A percentile compares a stretch with the other conserved stretches of the same genome.
These are phyloP conservation scores for Ampelocalamus luodianensis DNA, from an alignment of 176 grass and related monocot species.

Conservation along the genomic window DNA sequence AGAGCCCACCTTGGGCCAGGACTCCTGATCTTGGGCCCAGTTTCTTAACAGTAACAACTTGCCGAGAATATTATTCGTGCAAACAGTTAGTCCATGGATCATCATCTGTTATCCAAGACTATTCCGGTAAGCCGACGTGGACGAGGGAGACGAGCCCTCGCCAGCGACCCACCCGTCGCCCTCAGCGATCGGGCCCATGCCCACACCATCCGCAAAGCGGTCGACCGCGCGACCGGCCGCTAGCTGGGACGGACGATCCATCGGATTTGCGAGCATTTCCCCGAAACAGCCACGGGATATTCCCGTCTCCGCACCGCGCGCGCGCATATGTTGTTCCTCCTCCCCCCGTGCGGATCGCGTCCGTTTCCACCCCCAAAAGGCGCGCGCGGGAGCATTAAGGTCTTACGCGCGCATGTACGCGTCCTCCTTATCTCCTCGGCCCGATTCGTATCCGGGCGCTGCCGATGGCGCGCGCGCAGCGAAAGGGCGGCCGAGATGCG, in stretches of 20 bases:
- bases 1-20: too few relatives aligned
- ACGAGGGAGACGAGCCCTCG: background rate
- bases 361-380: background rate
- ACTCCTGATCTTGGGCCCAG: too few relatives aligned
- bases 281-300: conserved; percentile 3
- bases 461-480: background rate
- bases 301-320: background rate
- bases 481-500: conserved; percentile 16
- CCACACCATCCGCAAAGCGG: background rate
- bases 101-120: background rate
- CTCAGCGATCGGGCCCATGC: background rate
- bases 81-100: background rate
- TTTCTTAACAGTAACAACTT: too few relatives aligned
- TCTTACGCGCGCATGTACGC: background rate
- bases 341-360: background rate
- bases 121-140: background rate
- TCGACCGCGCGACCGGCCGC: background rate
- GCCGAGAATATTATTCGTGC: background rate
- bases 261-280: background rate
- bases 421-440: background rate
- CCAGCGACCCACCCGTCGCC: background rate
- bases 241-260: background rate
- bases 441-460: background rate
- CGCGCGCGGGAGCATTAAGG: background rate
- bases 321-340: background rate